Evolutionary conservation across 495 filamentous ascomycete genomes (phyloP), one percentile per base, ranked within the genome.

Genomic region (Penicilliopsis zonata): DNA sequence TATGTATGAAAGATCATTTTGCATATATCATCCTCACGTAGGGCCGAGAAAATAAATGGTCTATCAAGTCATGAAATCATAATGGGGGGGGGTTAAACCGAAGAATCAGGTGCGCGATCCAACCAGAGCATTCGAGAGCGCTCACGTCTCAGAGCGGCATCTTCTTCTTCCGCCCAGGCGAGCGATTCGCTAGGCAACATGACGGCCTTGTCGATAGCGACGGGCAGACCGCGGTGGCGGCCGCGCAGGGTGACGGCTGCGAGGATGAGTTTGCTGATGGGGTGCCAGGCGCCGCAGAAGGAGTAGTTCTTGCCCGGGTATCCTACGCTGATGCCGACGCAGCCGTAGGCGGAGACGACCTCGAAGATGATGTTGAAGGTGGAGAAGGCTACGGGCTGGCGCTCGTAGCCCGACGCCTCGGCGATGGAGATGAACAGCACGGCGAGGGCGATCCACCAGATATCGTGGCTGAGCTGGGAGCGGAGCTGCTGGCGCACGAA

Each of bases 341-440:
- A 83, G n/a, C 80, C 83, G 44, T 93, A 92, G 0, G 72, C 86
- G 9, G 72, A 78, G 1, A 92, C 80, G 13, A 82, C 73, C 43
- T 93, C 86, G 47, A 94, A 94, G 18, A 86, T 64, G 36, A 92
- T 69, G 44, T 88, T 90, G 55, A 92, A 92, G 12, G 84, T 76
- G 30, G 74, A 78, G 57, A 74, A 88, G 1, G 65, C 66, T 12
- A 78, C 61, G 0, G 85, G 84, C 33, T 86, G 65, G 14, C 52
- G 44, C 7, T 69, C 62, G 50, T 79, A 86, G 38, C 81, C 65
- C 30, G 57, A 55, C 2, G 73, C 72, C 46, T 92, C 85, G 34
- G 80, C 76, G 39, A 79, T 78, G 29, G 74, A 64, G 44, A 94
- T 86, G 36, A 84, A 61, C 13, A 85, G 58, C 3, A 78, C 62